Conservation (phyloP, 23 red algal species). For the Gracilaria gracilis region DNA sequence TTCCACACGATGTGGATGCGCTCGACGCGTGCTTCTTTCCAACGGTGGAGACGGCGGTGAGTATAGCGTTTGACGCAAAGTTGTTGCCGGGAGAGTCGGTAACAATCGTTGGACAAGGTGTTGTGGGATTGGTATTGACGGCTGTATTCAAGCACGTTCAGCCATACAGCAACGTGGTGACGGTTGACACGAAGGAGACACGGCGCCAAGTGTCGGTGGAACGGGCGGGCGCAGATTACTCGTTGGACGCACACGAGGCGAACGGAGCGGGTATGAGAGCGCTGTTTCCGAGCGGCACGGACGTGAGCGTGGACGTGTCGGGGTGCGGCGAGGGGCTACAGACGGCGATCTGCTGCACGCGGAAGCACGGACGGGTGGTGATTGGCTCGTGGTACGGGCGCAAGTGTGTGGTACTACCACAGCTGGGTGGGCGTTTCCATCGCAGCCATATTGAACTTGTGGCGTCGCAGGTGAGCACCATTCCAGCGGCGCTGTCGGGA, state of each 20-base stretch:
- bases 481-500: constrained; percentile 47
- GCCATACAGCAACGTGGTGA: constrained; percentile 39
- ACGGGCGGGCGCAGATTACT: constrained; percentile 20
- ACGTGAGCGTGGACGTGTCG: constrained; percentile 76
- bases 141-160: constrained; percentile 26
- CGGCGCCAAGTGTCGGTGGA: constrained; percentile 38
- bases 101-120: constrained; percentile 81
- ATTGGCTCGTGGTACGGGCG: constrained; percentile 77
- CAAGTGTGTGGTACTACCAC: constrained; percentile 25
- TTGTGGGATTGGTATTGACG: constrained; percentile 70
- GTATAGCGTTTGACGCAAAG: constrained; percentile 65
- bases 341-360: constrained; percentile 56
- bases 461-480: constrained; percentile 74
- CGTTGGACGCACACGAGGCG: constrained; percentile 30
- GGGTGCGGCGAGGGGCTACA: constrained; percentile 71
- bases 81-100: constrained; percentile 61
- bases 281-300: constrained; percentile 5
- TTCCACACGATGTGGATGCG: constrained; percentile 45
- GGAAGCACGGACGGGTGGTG: constrained; percentile 74
- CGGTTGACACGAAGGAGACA: constrained; percentile 32
- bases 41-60: constrained; percentile 76
- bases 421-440: constrained; percentile 80
- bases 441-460: constrained; percentile 77
- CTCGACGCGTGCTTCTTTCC: constrained; percentile 72
- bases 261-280: background rate